These are phyloP conservation scores for Plectosphaerella cucumerina DNA, from an alignment of 2,329 filamentous ascomycete genomes.

Conservation along the genomic window DNA sequence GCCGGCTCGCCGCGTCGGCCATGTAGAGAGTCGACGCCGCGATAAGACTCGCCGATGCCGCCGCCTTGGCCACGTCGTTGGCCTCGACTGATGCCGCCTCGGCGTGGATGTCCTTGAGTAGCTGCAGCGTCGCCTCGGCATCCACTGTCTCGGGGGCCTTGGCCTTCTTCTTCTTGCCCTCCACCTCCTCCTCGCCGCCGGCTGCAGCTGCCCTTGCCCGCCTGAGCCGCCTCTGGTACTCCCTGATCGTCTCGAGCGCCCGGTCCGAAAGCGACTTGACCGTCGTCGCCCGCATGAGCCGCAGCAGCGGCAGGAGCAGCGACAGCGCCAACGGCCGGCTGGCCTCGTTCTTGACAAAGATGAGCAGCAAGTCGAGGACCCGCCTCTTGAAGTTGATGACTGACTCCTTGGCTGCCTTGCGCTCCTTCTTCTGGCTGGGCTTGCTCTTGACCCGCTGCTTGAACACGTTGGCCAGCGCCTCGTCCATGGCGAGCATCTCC, in stretches of 20 bases:
- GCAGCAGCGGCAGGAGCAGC: conserved; percentile 71
- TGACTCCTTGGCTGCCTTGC: conserved; percentile 81
- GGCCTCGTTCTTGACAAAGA: conserved; percentile 78
- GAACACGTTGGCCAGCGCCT: conserved; percentile 81
- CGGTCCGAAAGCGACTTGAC: conserved; percentile 73
- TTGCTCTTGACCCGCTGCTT: conserved; percentile 63
- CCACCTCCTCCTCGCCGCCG: conserved; percentile 25
- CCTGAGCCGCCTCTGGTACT: conserved; percentile 64
- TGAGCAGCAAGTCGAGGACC: conserved; percentile 80
- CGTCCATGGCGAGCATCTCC: conserved; percentile 87
- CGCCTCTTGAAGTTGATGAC: conserved; percentile 95
- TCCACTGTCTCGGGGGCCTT: conserved; percentile 27
- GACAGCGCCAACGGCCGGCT: conserved; percentile 62
- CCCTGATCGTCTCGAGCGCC: conserved; percentile 66
- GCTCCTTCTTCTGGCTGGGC: conserved; percentile 72
- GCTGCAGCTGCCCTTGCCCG: conserved; percentile 42
- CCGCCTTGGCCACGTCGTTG: conserved; percentile 68
- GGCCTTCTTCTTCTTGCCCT: conserved; percentile 16
- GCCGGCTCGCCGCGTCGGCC: conserved; percentile 46
- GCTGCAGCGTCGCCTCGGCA: conserved; percentile 41
- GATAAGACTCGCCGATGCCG: conserved; percentile 68
- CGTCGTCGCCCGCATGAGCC: conserved; percentile 69
- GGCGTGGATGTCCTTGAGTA: conserved; percentile 64
- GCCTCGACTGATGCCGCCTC: conserved; percentile 60
- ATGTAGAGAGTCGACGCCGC: conserved; percentile 55